Conservation (phyloP, 2,329 filamentous ascomycete genomes). For the Amphichorda felina region DNA sequence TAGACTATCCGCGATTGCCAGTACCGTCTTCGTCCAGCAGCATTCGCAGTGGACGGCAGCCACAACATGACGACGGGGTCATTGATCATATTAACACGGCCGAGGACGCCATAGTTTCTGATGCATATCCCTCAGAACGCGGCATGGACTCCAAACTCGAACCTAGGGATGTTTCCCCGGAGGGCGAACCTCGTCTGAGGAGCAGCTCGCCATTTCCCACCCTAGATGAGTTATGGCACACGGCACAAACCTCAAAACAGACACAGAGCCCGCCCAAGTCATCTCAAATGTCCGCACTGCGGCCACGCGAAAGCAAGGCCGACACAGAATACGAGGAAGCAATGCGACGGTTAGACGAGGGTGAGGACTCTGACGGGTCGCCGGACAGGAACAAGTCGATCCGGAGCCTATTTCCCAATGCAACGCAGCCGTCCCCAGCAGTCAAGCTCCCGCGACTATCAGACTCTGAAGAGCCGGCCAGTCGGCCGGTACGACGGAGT, state of each 20-base stretch:
- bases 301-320: conserved; percentile 10
- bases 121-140: conserved; percentile 8
- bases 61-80: conserved; percentile 27
- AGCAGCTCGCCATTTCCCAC: conserved; percentile 22
- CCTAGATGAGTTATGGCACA: conserved; percentile 27
- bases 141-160: background rate
- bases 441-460: too few relatives aligned
- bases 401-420: conserved; percentile 17
- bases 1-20: conserved; percentile 1
- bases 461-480: too few relatives aligned
- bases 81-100: conserved; percentile 13
- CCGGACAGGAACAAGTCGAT: conserved; percentile 12
- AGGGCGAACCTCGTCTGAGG: too few relatives aligned
- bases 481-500: background rate
- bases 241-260: conserved; percentile 22
- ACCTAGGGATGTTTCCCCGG: too few relatives aligned
- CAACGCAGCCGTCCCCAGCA: conserved; percentile 14
- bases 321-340: conserved; percentile 30
- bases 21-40: conserved; percentile 16
- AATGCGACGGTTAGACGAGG: conserved; percentile 28
- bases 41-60: conserved; percentile 35
- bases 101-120: conserved; percentile 10
- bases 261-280: conserved; percentile 20
- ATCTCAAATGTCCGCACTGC: conserved; percentile 12
- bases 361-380: conserved; percentile 13